These are phyloP conservation scores for Funneliformis caledonium DNA, from an alignment of 371 early-diverging fungal genomes.

Conservation along the genomic window DNA sequence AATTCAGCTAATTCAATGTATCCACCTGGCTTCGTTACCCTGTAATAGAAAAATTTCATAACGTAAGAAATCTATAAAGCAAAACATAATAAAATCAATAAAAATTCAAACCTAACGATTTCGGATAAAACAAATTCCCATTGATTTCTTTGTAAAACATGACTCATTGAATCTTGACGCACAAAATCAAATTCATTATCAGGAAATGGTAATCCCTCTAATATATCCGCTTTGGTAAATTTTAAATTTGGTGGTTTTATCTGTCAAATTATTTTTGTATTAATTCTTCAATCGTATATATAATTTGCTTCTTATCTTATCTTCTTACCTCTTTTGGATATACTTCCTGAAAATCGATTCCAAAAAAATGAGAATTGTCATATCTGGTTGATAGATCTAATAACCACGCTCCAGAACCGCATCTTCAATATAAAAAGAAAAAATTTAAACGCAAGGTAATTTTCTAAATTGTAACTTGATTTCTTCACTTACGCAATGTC, in stretches of 20 bases:
- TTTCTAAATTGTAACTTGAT: too few relatives aligned
- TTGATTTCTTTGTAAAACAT: background rate
- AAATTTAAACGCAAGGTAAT: too few relatives aligned
- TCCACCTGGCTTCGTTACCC: background rate
- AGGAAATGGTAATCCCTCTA: background rate
- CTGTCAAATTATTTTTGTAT: background rate
- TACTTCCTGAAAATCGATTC: slow-evolving; percentile 52
- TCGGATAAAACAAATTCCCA: background rate
- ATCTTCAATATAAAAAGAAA: background rate
- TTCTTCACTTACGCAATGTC: too few relatives aligned
- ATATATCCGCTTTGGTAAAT: background rate
- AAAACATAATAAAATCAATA: too few relatives aligned
- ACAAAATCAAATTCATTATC: slow-evolving; percentile 22
- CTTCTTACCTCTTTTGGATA: background rate
- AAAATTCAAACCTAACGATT: background rate
- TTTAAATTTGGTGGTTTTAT: background rate
- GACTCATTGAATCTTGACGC: background rate
- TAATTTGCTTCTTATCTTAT: too few relatives aligned
- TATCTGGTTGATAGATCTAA: slow-evolving; percentile 55
- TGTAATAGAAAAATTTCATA: too few relatives aligned
- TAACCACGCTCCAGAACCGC: slow-evolving; percentile 7
- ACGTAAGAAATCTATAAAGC: too few relatives aligned
- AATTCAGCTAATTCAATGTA: background rate
- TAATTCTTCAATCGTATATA: too few relatives aligned
- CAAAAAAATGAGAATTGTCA: slow-evolving; percentile 50